Evolutionary conservation across 2,329 filamentous ascomycete species (phyloP).

Genomic region (Cylindrodendrum hubeiense): DNA sequence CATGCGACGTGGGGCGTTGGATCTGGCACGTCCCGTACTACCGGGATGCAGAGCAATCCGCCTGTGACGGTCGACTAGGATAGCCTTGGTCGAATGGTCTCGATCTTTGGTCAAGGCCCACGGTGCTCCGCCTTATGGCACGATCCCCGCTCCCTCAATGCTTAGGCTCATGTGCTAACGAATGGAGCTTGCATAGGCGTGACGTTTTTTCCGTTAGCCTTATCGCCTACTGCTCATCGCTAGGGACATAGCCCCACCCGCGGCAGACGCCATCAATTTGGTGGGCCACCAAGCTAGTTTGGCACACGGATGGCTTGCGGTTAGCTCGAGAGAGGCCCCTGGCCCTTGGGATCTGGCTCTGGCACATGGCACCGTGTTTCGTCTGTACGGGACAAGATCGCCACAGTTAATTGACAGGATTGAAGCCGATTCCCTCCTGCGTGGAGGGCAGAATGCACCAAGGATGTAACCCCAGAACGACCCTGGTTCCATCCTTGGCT

Average conservation of each 20-base stretch:
- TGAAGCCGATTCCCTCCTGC: slow-evolving; percentile 11
- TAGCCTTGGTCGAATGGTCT: slow-evolving; percentile 41
- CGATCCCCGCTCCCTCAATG: slow-evolving; percentile 41
- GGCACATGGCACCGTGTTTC: slow-evolving; percentile 39
- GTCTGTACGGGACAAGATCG: slow-evolving; percentile 30
- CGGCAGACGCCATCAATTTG: slow-evolving; percentile 35
- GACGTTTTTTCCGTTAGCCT: slow-evolving; percentile 42
- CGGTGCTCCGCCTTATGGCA: slow-evolving; percentile 43
- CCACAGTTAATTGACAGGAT: slow-evolving; percentile 33
- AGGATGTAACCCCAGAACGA: slow-evolving; percentile 10
- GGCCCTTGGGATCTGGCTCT: slow-evolving; percentile 35
- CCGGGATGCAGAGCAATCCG: slow-evolving; percentile 42
- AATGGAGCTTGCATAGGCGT: slow-evolving; percentile 39
- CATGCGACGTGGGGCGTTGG: slow-evolving; percentile 34
- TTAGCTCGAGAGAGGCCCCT: slow-evolving; percentile 39
- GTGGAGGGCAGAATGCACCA: slow-evolving; percentile 6
- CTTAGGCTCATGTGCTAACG: slow-evolving; percentile 36
- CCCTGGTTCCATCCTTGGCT: background rate
- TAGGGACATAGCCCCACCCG: slow-evolving; percentile 28
- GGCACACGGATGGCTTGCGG: slow-evolving; percentile 46
- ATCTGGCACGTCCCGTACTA: slow-evolving; percentile 42
- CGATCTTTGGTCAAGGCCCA: slow-evolving; percentile 36
- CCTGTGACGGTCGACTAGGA: slow-evolving; percentile 28
- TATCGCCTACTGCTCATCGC: slow-evolving; percentile 33
- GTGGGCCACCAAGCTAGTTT: slow-evolving; percentile 35